Evolutionary conservation across 805 yeast genomes (phyloP).

Genomic region (Candida verbasci): DNA sequence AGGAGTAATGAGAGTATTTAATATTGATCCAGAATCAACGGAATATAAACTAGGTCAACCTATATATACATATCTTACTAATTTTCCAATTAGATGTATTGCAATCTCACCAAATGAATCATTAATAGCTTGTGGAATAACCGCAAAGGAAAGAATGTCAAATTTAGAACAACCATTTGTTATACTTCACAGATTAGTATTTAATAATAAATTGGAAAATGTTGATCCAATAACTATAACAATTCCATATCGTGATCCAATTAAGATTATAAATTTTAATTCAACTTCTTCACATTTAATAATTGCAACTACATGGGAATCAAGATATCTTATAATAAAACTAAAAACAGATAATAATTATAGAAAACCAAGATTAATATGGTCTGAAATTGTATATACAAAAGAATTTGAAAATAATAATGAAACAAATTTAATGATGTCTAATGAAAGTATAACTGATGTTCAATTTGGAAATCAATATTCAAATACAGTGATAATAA

Average conservation of each 20-base stretch:
- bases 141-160: slow-evolving; percentile 68
- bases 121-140: slow-evolving; percentile 73
- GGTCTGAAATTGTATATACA: slow-evolving; percentile 26
- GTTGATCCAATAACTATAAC: slow-evolving; percentile 69
- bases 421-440: slow-evolving; percentile 42
- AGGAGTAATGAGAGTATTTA: slow-evolving; percentile 66
- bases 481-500: slow-evolving; percentile 33
- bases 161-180: slow-evolving; percentile 75
- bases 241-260: slow-evolving; percentile 82
- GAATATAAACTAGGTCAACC: slow-evolving; percentile 49
- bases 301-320: slow-evolving; percentile 74
- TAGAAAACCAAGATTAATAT: slow-evolving; percentile 35
- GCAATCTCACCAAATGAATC: slow-evolving; percentile 63
- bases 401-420: slow-evolving; percentile 13
- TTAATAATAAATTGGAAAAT: slow-evolving; percentile 13
- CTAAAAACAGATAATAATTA: slow-evolving; percentile 48
- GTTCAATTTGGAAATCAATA: slow-evolving; percentile 47
- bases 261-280: slow-evolving; percentile 70
- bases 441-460: slow-evolving; percentile 87
- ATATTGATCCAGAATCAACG: slow-evolving; percentile 33
- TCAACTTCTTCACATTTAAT: slow-evolving; percentile 64
- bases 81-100: slow-evolving; percentile 75
- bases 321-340: slow-evolving; percentile 72
- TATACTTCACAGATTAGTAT: slow-evolving; percentile 45
- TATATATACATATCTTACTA: slow-evolving; percentile 63